These are phyloP conservation scores for Dichomitus squalens DNA, from an alignment of 1,284 basidiomycete species.

Conservation along the genomic window DNA sequence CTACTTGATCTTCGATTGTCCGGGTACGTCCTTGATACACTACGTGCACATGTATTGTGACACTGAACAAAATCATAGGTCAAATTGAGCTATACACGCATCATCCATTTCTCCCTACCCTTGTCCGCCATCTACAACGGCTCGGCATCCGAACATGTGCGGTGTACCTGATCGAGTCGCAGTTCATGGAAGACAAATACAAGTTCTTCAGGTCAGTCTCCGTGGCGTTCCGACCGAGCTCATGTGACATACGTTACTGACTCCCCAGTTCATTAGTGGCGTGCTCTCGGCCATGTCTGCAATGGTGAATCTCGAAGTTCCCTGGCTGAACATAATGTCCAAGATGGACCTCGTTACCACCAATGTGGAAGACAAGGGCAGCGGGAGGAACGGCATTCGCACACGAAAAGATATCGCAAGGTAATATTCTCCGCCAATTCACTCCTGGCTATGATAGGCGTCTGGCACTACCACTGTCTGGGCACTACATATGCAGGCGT, in stretches of 20 bases:
- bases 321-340: constrained; percentile 97
- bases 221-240: neutral
- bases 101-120: constrained; percentile 91
- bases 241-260: neutral
- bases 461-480: neutral
- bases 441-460: neutral
- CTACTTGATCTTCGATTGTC: constrained; percentile 98
- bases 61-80: constrained; percentile 48
- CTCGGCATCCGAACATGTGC: constrained; percentile 82
- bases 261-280: constrained; percentile 56
- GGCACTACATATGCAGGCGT: neutral
- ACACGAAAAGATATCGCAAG: constrained; percentile 78
- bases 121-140: constrained; percentile 74
- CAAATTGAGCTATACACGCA: constrained; percentile 99
- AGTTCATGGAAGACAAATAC: constrained; percentile 98
- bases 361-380: constrained; percentile 61
- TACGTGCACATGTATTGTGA: neutral
- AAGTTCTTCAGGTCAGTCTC: constrained; percentile 87
- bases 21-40: constrained; percentile 57
- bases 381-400: constrained; percentile 72
- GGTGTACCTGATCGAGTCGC: constrained; percentile 93
- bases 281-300: constrained; percentile 98
- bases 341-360: constrained; percentile 97
- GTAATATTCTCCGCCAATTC: constrained; percentile 35
- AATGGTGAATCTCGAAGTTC: constrained; percentile 97